Conservation (phyloP, 805 yeast species). For the Kodamaea fukazawae region DNA sequence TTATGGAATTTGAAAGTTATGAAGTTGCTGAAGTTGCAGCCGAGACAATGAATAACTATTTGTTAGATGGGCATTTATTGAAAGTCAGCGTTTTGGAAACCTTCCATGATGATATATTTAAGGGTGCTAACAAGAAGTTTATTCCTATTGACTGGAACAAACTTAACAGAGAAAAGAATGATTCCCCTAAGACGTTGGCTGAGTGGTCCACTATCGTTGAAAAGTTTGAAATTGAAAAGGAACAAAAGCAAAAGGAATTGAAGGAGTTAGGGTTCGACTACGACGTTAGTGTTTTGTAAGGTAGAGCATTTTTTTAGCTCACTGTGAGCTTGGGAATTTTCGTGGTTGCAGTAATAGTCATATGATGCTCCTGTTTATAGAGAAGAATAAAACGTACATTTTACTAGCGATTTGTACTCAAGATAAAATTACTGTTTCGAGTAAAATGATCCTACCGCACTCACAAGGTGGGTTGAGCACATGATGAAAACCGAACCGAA, state of each 20-base stretch:
- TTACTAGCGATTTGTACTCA: background rate
- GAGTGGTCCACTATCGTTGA: conserved; percentile 55
- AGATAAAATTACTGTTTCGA: conserved; percentile 5
- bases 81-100: conserved; percentile 57
- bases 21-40: conserved; percentile 86
- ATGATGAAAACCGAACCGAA: too few species aligned
- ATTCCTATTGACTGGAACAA: conserved; percentile 59
- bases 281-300: conserved; percentile 19
- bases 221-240: conserved; percentile 41
- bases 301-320: background rate
- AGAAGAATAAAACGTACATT: too few species aligned
- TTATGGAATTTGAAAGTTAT: conserved; percentile 70
- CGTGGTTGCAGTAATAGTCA: background rate
- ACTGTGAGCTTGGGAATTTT: too few species aligned
- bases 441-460: conserved; percentile 1
- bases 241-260: conserved; percentile 48
- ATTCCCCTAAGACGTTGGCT: conserved; percentile 53
- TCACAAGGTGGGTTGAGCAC: too few species aligned
- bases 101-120: conserved; percentile 57
- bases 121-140: conserved; percentile 53
- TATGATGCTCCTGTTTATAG: background rate
- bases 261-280: conserved; percentile 59
- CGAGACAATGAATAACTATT: conserved; percentile 94
- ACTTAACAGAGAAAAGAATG: conserved; percentile 51
- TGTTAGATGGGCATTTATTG: conserved; percentile 82